Evolutionary conservation across 2,329 filamentous ascomycete genomes (phyloP).

Genomic region (Podosphaera xanthii): DNA sequence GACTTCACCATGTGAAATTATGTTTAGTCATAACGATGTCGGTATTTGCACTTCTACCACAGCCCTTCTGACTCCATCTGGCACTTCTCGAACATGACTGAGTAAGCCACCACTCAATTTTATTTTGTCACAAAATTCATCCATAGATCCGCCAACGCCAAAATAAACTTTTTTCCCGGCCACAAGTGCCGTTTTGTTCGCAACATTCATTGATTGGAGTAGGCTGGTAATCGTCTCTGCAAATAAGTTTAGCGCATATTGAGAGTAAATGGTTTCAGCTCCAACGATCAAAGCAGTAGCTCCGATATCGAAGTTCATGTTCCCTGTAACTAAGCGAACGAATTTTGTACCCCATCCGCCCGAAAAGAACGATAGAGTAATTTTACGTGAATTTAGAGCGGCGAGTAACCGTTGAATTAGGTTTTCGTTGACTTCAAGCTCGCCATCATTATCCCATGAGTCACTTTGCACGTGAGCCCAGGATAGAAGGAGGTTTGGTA

Average conservation of each 20-base stretch:
- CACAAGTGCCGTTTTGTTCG: slow-evolving; percentile 30
- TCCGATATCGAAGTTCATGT: slow-evolving; percentile 9
- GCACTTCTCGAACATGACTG: slow-evolving; percentile 31
- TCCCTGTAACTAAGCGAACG: slow-evolving; percentile 27
- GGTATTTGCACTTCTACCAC: slow-evolving; percentile 23
- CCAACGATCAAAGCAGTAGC: slow-evolving; percentile 33
- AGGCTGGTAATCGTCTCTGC: slow-evolving; percentile 40
- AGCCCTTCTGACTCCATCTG: slow-evolving; percentile 35
- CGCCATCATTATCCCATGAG: slow-evolving; percentile 14
- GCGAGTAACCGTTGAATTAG: slow-evolving; percentile 35
- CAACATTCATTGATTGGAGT: slow-evolving; percentile 21
- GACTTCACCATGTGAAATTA: neutral
- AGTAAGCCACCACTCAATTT: slow-evolving; percentile 25
- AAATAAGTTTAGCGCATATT: slow-evolving; percentile 45
- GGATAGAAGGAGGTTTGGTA: slow-evolving; percentile 54
- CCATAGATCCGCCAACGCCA: slow-evolving; percentile 60
- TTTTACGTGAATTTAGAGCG: slow-evolving; percentile 25
- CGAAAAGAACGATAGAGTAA: slow-evolving; percentile 44
- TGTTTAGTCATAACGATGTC: neutral
- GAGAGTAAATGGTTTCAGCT: slow-evolving; percentile 68
- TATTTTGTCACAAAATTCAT: slow-evolving; percentile 41
- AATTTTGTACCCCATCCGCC: slow-evolving; percentile 52
- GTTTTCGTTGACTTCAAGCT: slow-evolving; percentile 16
- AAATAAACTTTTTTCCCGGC: slow-evolving; percentile 67
- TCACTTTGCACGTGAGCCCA: slow-evolving; percentile 23